These are phyloP conservation scores for Breviolum minutum DNA, from an alignment of 73 alveolate genomes.

Conservation along the genomic window DNA sequence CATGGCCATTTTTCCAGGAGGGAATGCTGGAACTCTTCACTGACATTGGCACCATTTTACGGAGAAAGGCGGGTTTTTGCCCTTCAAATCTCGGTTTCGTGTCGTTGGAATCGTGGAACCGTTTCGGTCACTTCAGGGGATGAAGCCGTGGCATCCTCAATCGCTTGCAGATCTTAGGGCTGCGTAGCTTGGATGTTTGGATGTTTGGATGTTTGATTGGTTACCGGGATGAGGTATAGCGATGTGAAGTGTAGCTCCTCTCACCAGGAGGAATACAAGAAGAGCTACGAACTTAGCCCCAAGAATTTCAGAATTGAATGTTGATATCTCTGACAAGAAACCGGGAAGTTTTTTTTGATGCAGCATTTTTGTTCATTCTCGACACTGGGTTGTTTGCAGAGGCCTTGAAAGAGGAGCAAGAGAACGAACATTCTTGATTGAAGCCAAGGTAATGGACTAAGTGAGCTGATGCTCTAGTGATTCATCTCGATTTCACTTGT, in stretches of 20 bases:
- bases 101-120: too few species aligned
- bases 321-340: not conserved
- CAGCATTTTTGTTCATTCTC: not conserved
- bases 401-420: slow-evolving; percentile 31
- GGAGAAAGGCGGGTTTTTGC: slow-evolving; percentile 21
- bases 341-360: too few species aligned
- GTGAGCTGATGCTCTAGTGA: not conserved
- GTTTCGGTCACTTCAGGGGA: not conserved
- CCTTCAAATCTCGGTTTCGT: not conserved
- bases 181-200: not conserved
- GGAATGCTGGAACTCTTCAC: slow-evolving; percentile 64
- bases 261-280: slow-evolving; percentile 32
- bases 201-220: not conserved
- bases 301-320: not conserved
- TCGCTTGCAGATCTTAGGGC: not conserved
- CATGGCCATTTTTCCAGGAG: not conserved
- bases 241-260: slow-evolving; percentile 68
- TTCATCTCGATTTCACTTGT: not conserved
- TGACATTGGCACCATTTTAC: slow-evolving; percentile 47
- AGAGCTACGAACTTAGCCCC: not conserved
- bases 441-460: slow-evolving; percentile 21
- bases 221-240: not conserved
- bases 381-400: not conserved
- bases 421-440: slow-evolving; percentile 66
- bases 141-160: slow-evolving; percentile 26